phyloP scores from a whole-genome alignment of 2,329 filamentous ascomycete species.

The Colletotrichum agaves region DNA sequence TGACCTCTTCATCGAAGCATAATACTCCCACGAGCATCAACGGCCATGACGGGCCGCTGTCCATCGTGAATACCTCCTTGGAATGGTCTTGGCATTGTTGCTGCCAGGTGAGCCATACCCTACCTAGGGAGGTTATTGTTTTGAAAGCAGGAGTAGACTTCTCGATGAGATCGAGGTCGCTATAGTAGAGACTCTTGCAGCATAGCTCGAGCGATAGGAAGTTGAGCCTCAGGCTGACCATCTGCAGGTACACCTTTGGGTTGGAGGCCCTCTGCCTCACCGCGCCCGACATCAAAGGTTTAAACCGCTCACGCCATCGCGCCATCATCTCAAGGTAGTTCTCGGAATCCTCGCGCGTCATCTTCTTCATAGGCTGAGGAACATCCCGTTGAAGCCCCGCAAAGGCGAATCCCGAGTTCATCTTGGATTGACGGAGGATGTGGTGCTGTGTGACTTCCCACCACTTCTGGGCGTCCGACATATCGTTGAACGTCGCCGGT shows the following conservation, averaged over 20 bases:
- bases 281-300: neutral
- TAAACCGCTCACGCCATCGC: neutral
- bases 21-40: conserved; percentile 53
- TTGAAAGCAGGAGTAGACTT: neutral
- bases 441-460: conserved; percentile 26
- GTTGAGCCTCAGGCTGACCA: conserved; percentile 3
- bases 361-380: neutral
- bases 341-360: neutral
- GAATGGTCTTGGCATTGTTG: neutral
- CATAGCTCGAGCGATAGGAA: conserved; percentile 16
- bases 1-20: conserved; percentile 50
- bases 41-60: conserved; percentile 46
- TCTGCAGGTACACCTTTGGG: neutral
- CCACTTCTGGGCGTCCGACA: conserved; percentile 13
- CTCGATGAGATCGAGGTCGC: neutral
- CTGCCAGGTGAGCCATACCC: conserved; percentile 3
- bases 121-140: conserved; percentile 5
- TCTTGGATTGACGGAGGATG: conserved; percentile 7
- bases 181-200: conserved; percentile 9
- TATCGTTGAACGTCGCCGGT: neutral
- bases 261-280: neutral
- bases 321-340: conserved; percentile 36
- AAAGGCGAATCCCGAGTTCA: conserved; percentile 14
- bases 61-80: conserved; percentile 27
- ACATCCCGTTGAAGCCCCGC: conserved; percentile 31